Percentiles rank a stretch among this genome's conserved stretches.
These are phyloP conservation scores for Tetrahymena malaccensis DNA, from an alignment of 73 alveolate genomes.

Conservation along the genomic window DNA sequence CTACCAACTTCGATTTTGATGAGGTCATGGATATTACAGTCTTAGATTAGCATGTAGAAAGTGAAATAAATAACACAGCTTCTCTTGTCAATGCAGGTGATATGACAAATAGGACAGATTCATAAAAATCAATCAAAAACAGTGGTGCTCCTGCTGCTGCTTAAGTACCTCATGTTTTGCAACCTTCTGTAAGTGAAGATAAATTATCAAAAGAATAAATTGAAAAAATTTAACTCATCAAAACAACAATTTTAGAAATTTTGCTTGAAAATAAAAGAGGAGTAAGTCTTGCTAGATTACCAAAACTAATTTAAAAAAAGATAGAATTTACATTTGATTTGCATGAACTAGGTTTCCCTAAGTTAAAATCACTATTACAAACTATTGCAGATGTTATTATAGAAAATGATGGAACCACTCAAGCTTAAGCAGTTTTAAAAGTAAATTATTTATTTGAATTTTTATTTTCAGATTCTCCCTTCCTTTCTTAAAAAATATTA, in stretches of 20 bases:
- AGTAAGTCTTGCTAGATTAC: slow-evolving; percentile 36
- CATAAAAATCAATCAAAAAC: neutral
- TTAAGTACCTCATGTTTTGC: neutral
- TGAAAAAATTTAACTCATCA: slow-evolving; percentile 2
- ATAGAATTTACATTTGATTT: slow-evolving; percentile 27
- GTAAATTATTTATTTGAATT: neutral
- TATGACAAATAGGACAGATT: neutral
- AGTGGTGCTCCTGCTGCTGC: neutral
- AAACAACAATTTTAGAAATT: slow-evolving; percentile 11
- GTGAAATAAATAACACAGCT: neutral
- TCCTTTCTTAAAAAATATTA: neutral
- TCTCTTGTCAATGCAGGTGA: neutral
- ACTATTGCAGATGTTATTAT: slow-evolving; percentile 17
- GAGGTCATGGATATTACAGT: neutral
- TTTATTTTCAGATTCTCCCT: neutral
- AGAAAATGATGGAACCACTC: slow-evolving; percentile 38
- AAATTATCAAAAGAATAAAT: slow-evolving; percentile 11
- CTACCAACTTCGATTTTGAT: neutral
- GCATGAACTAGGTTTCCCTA: slow-evolving; percentile 40
- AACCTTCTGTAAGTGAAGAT: slow-evolving; percentile 2
- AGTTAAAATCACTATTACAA: slow-evolving; percentile 22
- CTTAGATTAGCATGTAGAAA: neutral
- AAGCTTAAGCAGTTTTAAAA: slow-evolving; percentile 30
- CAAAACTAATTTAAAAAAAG: slow-evolving; percentile 26
- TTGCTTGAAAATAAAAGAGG: slow-evolving; percentile 32